These are phyloP conservation scores for Aspergillus pseudoviridinutans DNA, from an alignment of 2,329 filamentous ascomycete species.

Conservation along the genomic window DNA sequence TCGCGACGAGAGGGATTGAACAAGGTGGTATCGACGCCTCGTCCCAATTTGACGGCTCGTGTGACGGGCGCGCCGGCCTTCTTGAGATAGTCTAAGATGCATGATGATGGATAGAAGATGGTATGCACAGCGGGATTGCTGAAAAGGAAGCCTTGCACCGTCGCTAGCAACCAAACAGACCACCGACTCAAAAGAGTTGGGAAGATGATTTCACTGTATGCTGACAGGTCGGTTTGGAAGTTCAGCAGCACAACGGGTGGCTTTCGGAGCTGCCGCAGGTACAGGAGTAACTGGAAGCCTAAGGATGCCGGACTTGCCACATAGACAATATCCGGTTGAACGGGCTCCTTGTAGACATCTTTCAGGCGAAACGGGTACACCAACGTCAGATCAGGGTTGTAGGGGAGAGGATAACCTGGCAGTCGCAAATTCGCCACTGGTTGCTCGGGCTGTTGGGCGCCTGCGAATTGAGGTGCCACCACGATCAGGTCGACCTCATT, in stretches of 20 bases:
- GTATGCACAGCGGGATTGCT: constrained; percentile 58
- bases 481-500: constrained; percentile 63
- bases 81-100: constrained; percentile 59
- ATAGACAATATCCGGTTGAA: constrained; percentile 66
- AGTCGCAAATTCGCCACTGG: constrained; percentile 48
- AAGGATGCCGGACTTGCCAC: constrained; percentile 66
- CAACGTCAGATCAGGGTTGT: constrained; percentile 67
- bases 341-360: constrained; percentile 57
- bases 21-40: constrained; percentile 61
- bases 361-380: constrained; percentile 66
- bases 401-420: constrained; percentile 63
- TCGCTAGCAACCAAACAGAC: constrained; percentile 59
- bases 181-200: constrained; percentile 58
- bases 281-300: constrained; percentile 68
- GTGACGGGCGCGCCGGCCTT: constrained; percentile 51
- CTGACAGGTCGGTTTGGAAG: constrained; percentile 68
- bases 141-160: constrained; percentile 65
- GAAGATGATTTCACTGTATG: constrained; percentile 67
- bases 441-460: constrained; percentile 40
- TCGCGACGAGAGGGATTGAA: constrained; percentile 56
- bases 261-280: constrained; percentile 57
- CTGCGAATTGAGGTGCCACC: constrained; percentile 57
- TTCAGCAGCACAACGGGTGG: constrained; percentile 62
- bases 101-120: constrained; percentile 65
- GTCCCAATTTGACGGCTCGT: constrained; percentile 59